phyloP scores from a whole-genome alignment of 768 basidiomycete species.

The Solioccasus polychromus region DNA sequence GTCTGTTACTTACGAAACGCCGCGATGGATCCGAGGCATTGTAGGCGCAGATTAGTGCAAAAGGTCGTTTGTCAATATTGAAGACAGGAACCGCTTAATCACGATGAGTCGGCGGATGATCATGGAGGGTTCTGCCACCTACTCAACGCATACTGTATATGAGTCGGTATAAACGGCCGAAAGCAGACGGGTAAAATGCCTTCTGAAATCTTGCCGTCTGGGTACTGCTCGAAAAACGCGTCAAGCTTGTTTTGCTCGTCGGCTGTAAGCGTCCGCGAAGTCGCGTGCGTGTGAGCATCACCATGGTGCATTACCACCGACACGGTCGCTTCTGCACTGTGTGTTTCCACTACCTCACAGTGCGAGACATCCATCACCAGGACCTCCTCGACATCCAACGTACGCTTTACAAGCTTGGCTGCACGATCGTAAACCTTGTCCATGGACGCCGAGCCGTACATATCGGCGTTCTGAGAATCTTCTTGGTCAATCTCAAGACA shows the following conservation, averaged over 20 bases:
- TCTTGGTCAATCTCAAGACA: conserved; percentile 83
- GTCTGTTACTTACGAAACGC: conserved; percentile 61
- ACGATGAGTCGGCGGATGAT: conserved; percentile 5
- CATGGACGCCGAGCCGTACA: conserved; percentile 51
- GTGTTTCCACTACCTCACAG: conserved; percentile 80
- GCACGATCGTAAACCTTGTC: conserved; percentile 90
- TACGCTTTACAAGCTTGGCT: conserved; percentile 82
- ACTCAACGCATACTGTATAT: conserved; percentile 88
- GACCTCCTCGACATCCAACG: conserved; percentile 89
- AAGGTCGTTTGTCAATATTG: conserved; percentile 89
- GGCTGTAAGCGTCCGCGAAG: conserved; percentile 52
- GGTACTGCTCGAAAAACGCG: conserved; percentile 73
- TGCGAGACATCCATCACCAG: conserved; percentile 91
- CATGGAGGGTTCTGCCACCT: conserved; percentile 28
- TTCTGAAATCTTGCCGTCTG: conserved; percentile 86
- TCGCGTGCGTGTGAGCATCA: conserved; percentile 50
- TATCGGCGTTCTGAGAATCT: conserved; percentile 25
- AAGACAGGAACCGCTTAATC: conserved; percentile 81
- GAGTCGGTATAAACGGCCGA: conserved; percentile 73
- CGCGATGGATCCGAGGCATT: conserved; percentile 79
- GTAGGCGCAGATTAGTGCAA: conserved; percentile 88
- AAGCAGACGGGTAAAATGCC: conserved; percentile 82
- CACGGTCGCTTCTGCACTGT: conserved; percentile 55
- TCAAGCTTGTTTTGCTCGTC: conserved; percentile 76
- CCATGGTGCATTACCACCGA: conserved; percentile 72